Evolutionary conservation across 768 basidiomycete species (phyloP), one percentile per base, ranked within the genome.

Genomic region (Boletus rex-veris): DNA sequence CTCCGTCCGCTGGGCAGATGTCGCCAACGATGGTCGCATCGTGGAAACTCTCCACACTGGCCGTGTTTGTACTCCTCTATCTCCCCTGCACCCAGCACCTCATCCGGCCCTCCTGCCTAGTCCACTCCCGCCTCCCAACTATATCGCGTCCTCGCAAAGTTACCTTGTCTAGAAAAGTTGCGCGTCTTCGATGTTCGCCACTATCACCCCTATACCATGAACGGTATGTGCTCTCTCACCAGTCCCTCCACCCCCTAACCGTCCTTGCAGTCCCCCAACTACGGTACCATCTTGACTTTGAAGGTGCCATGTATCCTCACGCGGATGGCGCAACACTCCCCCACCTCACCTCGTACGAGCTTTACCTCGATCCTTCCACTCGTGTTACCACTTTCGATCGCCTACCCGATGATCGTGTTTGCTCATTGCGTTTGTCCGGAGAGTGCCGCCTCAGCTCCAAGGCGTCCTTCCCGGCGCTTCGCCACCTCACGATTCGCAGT

Each of bases 21-120:
- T 74, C 45, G 74, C 71, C 41, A 76, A 73, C 57, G 76, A 77
- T 58, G 69, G 69, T 36, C 70, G 73, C 49, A 56, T 71, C 46
- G 55, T 71, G 49, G 55, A 62, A 31, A 18, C 45, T 16, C 44
- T 50, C 52, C 45, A 18, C 41, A 41, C 65, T 18, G 55, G 53
- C 58, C 57, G 53, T 37, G 61, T 67, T 62, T 56, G 58, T 58
- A 19, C 19, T 44, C 41, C 53, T 64, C 57, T 53, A 28, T 11
- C 41, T 39, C 48, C 45, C 36, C 18, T 52, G 31, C 46, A 24
- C 28, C 48, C 40, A 35, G 49, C 2, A 24, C 54, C 60, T 53
- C 42, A 48, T 48, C 38, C 40, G 51, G 18, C 15, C 39, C 5
- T 47, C 40, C 52, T n/a, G 24, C 37, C 7, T 19, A 55, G 65